These are phyloP conservation scores for Neofusicoccum cordaticola DNA, from an alignment of 2,329 filamentous ascomycete genomes.

Conservation along the genomic window DNA sequence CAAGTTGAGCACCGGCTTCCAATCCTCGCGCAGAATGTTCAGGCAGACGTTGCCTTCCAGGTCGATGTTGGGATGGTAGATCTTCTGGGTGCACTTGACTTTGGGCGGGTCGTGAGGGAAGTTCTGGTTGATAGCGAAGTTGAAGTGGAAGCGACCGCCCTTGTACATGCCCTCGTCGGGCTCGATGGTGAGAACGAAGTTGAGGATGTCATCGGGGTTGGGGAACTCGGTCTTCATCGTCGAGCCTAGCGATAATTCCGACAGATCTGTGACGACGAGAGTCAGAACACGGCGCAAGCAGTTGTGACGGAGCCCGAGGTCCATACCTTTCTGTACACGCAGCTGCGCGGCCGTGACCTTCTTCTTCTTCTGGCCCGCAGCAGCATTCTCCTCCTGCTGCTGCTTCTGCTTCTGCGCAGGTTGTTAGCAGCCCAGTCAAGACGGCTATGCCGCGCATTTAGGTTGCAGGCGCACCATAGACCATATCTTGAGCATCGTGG, in stretches of 20 bases:
- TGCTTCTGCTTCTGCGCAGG: constrained; percentile 73
- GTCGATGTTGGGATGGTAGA: constrained; percentile 99
- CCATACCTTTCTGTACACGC: constrained; percentile 87
- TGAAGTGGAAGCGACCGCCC: constrained; percentile 81
- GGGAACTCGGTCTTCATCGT: constrained; percentile 82
- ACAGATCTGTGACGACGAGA: constrained; percentile 59
- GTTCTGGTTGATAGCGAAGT: constrained; percentile 87
- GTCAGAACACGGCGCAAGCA: not conserved
- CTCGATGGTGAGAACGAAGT: constrained; percentile 77
- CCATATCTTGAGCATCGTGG: constrained; percentile 97
- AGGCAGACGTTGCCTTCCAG: constrained; percentile 96
- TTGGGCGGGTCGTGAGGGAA: constrained; percentile 98
- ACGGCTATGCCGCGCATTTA: not conserved
- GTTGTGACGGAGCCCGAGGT: not conserved
- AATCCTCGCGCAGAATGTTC: constrained; percentile 96
- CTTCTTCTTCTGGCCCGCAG: constrained; percentile 85
- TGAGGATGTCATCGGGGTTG: constrained; percentile 80
- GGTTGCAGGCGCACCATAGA: constrained; percentile 70
- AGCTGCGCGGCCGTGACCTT: constrained; percentile 96
- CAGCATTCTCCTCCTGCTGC: constrained; percentile 90
- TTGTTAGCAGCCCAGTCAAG: constrained; percentile 25
- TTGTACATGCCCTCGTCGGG: constrained; percentile 90
- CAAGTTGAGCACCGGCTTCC: constrained; percentile 96
- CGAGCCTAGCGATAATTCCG: constrained; percentile 72
- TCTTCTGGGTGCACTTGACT: constrained; percentile 95